Evolutionary conservation across 176 grass and related monocot species (phyloP).

Genomic region (Rhynchospora pubera): DNA sequence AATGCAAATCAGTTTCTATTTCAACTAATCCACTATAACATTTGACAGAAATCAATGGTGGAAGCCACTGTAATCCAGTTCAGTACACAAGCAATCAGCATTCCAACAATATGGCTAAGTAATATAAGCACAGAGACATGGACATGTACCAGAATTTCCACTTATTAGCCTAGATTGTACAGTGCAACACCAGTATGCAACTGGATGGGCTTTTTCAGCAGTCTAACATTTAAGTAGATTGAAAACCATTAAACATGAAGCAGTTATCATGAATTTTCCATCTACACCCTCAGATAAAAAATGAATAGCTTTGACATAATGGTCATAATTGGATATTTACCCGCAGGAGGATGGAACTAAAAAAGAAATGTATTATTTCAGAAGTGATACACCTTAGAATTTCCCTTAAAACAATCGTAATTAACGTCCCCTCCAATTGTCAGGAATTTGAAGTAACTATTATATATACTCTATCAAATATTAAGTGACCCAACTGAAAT

Average conservation of each 20-base stretch:
- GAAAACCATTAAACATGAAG: too few relatives aligned
- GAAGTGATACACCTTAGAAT: background rate
- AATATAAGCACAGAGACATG: background rate
- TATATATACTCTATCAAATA: background rate
- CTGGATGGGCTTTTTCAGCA: too few relatives aligned
- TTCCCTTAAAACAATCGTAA: background rate
- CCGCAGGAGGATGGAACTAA: too few relatives aligned
- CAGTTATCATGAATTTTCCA: too few relatives aligned
- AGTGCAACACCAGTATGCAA: background rate
- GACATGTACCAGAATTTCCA: background rate
- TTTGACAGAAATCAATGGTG: background rate
- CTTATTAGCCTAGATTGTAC: background rate
- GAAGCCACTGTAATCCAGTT: background rate
- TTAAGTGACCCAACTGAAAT: background rate
- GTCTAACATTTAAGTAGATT: too few relatives aligned
- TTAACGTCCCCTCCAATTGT: background rate
- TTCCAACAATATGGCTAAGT: background rate
- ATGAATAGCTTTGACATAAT: too few relatives aligned
- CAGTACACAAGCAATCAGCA: background rate
- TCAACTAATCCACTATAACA: background rate
- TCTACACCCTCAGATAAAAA: too few relatives aligned
- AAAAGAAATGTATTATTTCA: too few relatives aligned
- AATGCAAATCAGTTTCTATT: background rate
- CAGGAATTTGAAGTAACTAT: background rate
- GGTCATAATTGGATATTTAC: too few relatives aligned